Conservation (phyloP, 345 rosid species). For the Brassica rapa region DNA sequence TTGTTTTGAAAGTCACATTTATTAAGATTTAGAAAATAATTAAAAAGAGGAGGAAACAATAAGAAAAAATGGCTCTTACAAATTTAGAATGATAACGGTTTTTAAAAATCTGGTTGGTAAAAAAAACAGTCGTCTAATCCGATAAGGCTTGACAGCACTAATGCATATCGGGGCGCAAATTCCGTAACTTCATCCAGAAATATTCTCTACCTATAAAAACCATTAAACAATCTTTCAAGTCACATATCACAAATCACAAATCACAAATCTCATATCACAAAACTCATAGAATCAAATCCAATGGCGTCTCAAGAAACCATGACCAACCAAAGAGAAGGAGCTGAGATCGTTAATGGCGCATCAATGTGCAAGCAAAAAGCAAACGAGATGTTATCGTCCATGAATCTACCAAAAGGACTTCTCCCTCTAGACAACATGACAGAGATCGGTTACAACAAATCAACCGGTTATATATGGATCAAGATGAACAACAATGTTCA, state of each 20-base stretch:
- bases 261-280: constrained; percentile 1
- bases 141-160: not conserved
- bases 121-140: not conserved
- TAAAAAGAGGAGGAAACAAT: not conserved
- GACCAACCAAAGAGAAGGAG: constrained; percentile 44
- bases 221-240: not conserved
- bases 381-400: constrained; percentile 43
- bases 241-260: not conserved
- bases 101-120: not conserved
- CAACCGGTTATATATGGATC: constrained; percentile 65
- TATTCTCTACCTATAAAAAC: not conserved
- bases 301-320: constrained; percentile 40
- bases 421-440: constrained; percentile 55
- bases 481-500: constrained; percentile 50
- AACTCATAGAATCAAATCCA: not conserved
- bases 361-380: constrained; percentile 54
- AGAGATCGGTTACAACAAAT: constrained; percentile 55
- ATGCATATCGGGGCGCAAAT: not conserved
- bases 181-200: not conserved
- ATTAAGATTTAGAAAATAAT: not conserved
- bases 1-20: not conserved
- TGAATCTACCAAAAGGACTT: constrained; percentile 57
- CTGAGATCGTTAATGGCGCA: constrained; percentile 54
- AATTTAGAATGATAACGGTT: not conserved
- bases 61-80: not conserved